Evolutionary conservation across 139 green algal genomes (phyloP).

Genomic region (Microglena sp.): DNA sequence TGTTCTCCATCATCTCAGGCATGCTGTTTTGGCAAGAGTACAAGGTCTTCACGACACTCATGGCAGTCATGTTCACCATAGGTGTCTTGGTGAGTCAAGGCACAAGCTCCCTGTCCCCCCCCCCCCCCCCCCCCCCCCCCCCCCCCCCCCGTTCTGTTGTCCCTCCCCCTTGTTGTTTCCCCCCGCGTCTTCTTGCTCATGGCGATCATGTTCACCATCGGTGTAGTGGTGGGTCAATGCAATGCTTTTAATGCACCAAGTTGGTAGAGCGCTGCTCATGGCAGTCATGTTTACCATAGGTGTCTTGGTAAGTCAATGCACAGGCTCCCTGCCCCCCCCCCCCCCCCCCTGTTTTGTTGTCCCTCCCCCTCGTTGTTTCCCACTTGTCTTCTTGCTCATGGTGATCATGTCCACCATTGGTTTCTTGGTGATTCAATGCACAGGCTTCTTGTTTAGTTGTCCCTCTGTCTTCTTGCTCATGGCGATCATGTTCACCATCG

Average conservation of each 20-base stretch:
- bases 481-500: slow-evolving; percentile 60
- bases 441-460: too few relatives aligned
- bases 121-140: too few relatives aligned
- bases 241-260: too few relatives aligned
- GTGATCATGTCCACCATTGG: too few relatives aligned
- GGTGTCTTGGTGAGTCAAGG: slow-evolving; percentile 38
- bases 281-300: slow-evolving; percentile 64
- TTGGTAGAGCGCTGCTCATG: slow-evolving; percentile 26
- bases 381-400: too few relatives aligned
- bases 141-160: too few relatives aligned
- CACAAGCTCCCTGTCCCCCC: background rate
- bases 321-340: background rate
- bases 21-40: slow-evolving; percentile 80
- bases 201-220: too few relatives aligned
- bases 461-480: slow-evolving; percentile 29
- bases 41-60: slow-evolving; percentile 33
- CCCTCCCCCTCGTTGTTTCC: too few relatives aligned
- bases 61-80: slow-evolving; percentile 58
- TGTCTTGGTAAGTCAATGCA: slow-evolving; percentile 28
- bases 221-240: background rate
- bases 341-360: too few relatives aligned
- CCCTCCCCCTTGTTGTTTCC: too few relatives aligned
- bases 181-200: too few relatives aligned
- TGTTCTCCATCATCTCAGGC: slow-evolving; percentile 68
- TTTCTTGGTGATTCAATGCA: background rate